These are phyloP conservation scores for Botrytis deweyae DNA, from an alignment of 2,329 filamentous ascomycete species.

Conservation along the genomic window DNA sequence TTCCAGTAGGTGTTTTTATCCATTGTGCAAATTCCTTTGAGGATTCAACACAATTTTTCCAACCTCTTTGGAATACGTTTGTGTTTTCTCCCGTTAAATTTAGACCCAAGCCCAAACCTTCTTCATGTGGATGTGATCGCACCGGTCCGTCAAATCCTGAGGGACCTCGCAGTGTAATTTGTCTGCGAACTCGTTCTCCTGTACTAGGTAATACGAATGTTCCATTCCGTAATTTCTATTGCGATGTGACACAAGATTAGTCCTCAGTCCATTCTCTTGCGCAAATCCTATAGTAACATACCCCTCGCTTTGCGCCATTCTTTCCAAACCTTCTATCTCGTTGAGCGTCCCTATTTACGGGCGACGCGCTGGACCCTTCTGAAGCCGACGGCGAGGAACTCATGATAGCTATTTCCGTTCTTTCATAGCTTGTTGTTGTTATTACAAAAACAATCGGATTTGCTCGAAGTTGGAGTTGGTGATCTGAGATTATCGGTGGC, in stretches of 20 bases:
- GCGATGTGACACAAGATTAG: conserved; percentile 4
- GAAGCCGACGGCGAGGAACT: conserved; percentile 16
- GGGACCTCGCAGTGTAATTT: conserved; percentile 70
- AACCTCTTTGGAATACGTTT: conserved; percentile 40
- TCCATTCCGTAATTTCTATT: conserved; percentile 73
- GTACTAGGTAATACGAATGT: conserved; percentile 85
- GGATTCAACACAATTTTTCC: conserved; percentile 40
- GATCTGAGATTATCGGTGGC: not conserved
- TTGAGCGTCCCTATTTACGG: conserved; percentile 13
- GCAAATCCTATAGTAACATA: conserved; percentile 26
- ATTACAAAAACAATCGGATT: not conserved
- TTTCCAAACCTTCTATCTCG: conserved; percentile 19
- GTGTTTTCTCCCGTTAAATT: conserved; percentile 13
- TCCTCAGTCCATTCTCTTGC: conserved; percentile 29
- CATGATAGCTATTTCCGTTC: conserved; percentile 6
- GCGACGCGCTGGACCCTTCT: conserved; percentile 2
- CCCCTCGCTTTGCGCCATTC: conserved; percentile 17
- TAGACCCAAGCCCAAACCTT: conserved; percentile 8
- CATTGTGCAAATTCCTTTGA: conserved; percentile 54
- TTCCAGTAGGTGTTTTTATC: conserved; percentile 69
- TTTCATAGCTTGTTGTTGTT: conserved; percentile 18
- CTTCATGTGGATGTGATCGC: conserved; percentile 22
- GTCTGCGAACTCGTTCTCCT: conserved; percentile 77
- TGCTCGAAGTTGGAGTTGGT: not conserved
- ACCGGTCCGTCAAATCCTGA: conserved; percentile 38